Conservation (phyloP, 2,329 filamentous ascomycete species). For the Trichophyton benhamiae region DNA sequence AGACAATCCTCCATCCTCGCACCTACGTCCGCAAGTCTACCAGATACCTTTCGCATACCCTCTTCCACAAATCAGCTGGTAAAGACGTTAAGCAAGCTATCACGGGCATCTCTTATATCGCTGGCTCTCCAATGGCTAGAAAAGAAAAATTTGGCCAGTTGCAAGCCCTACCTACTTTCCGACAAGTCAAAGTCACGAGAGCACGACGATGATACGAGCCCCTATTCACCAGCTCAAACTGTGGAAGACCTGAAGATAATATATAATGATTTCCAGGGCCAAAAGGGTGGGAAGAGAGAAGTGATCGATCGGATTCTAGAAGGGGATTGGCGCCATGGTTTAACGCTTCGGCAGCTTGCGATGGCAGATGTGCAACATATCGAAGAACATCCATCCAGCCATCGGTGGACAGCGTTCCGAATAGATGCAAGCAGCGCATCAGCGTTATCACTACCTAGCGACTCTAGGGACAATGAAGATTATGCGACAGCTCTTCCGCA, state of each 20-base stretch:
- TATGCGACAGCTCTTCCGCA: slow-evolving; percentile 44
- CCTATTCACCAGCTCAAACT: slow-evolving; percentile 56
- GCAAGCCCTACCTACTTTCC: slow-evolving; percentile 43
- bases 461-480: slow-evolving; percentile 18
- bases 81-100: slow-evolving; percentile 57
- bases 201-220: slow-evolving; percentile 49
- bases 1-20: slow-evolving; percentile 30
- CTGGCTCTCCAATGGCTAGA: slow-evolving; percentile 69
- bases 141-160: slow-evolving; percentile 48
- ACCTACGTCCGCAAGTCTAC: slow-evolving; percentile 58
- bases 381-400: slow-evolving; percentile 39
- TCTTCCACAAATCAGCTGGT: slow-evolving; percentile 51
- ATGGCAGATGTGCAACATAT: slow-evolving; percentile 44
- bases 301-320: slow-evolving; percentile 45
- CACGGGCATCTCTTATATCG: slow-evolving; percentile 57
- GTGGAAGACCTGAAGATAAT: slow-evolving; percentile 54
- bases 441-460: slow-evolving; percentile 11
- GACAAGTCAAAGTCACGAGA: slow-evolving; percentile 28
- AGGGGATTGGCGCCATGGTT: slow-evolving; percentile 45
- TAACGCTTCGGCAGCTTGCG: slow-evolving; percentile 44
- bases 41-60: slow-evolving; percentile 57
- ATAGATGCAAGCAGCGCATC: slow-evolving; percentile 19
- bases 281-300: slow-evolving; percentile 42
- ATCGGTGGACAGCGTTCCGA: slow-evolving; percentile 44
- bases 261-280: slow-evolving; percentile 48